Percentiles rank a stretch among this genome's conserved stretches.
Conservation (phyloP, 306 rosid species). For the Luffa aegyptiaca region DNA sequence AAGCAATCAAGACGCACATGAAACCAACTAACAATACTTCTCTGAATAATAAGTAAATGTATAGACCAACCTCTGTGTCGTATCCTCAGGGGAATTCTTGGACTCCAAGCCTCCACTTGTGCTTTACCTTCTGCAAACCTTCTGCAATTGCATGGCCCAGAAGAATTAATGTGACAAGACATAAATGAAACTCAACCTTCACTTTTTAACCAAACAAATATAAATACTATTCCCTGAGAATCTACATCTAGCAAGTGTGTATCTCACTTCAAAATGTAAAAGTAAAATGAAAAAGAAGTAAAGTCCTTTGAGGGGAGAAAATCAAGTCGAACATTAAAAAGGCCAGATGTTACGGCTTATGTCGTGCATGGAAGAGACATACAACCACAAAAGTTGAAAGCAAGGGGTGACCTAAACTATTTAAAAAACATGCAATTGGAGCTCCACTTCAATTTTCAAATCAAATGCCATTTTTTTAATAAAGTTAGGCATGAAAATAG, state of each 20-base stretch:
- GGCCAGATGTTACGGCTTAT: background rate
- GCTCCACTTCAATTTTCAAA: background rate
- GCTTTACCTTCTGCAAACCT: background rate
- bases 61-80: background rate
- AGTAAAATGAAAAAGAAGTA: background rate
- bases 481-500: background rate
- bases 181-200: background rate
- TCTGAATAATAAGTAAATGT: background rate
- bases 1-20: background rate
- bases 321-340: background rate
- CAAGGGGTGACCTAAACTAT: background rate
- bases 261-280: background rate
- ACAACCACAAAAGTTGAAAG: background rate
- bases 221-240: background rate
- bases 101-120: background rate
- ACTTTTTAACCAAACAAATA: background rate
- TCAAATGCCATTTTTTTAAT: background rate
- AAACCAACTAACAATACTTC: background rate
- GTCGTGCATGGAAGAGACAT: background rate
- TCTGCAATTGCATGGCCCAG: slow-evolving; percentile 4
- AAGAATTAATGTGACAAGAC: background rate
- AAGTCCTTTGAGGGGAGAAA: background rate
- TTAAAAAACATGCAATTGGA: background rate
- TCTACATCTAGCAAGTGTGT: background rate
- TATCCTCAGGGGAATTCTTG: background rate